Evolutionary conservation across 108 stramenopile species (phyloP).

Genomic region (Licmophora abbreviata): DNA sequence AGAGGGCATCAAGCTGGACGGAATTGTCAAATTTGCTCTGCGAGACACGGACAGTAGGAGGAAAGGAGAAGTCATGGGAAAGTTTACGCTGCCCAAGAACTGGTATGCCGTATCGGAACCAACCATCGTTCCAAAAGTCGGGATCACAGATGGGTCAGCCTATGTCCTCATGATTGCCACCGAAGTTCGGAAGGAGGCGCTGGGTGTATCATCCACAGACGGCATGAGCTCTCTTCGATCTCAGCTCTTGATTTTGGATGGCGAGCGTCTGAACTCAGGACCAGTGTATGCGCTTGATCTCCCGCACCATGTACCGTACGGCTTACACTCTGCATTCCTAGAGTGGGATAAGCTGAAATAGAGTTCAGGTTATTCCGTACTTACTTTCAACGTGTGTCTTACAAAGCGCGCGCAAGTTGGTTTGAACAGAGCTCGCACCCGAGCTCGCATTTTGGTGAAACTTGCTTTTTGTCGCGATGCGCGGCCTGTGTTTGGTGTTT

Average conservation of each 20-base stretch:
- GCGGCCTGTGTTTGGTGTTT: too few relatives aligned
- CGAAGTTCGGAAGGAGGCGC: conserved; percentile 7
- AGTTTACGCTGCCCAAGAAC: conserved; percentile 8
- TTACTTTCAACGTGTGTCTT: too few relatives aligned
- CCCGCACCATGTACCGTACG: conserved; percentile 23
- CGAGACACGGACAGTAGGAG: conserved; percentile 4
- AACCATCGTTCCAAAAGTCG: conserved; percentile 19
- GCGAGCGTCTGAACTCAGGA: conserved; percentile 14
- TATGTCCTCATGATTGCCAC: conserved; percentile 16
- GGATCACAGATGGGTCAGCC: conserved; percentile 4
- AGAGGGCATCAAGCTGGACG: conserved; percentile 20
- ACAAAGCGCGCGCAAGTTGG: too few relatives aligned
- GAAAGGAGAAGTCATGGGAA: conserved; percentile 19
- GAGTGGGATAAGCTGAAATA: conserved; percentile 11
- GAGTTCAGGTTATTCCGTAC: too few relatives aligned
- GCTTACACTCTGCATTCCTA: conserved; percentile 20
- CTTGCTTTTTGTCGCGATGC: too few relatives aligned
- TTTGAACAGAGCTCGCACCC: too few relatives aligned
- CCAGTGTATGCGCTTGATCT: conserved; percentile 14
- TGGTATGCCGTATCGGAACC: conserved; percentile 31
- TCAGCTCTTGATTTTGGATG: conserved; percentile 22
- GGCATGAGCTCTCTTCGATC: conserved; percentile 6
- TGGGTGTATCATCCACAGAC: too few relatives aligned
- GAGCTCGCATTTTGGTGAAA: too few relatives aligned
- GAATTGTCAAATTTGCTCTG: conserved; percentile 29